Evolutionary conservation across 306 rosid genomes (phyloP), one percentile per base, ranked within the genome.

Genomic region (Quercus mongolica): DNA sequence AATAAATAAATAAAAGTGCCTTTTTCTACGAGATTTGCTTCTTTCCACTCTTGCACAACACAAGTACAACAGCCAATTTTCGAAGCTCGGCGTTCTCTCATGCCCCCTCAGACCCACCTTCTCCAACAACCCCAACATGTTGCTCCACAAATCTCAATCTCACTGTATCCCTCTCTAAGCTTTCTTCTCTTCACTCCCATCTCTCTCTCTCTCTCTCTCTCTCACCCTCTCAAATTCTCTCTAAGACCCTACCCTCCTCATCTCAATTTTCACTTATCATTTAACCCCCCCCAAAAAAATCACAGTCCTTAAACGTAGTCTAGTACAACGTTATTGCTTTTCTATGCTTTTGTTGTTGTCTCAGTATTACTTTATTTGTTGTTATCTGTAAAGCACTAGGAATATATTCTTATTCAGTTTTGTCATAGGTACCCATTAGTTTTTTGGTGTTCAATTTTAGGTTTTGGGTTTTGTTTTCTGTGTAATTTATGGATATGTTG

Each of bases 401-500:
- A 26, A 46, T 58, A 4, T 44, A 13, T 17, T 69, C 26, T 18
- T 14, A 41, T 73, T 56, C 46, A 20, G 23, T 57, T 65, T 31
- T 74, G 7, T 10, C 3, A 49, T 69, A 11, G 25, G 20, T 76
- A 20, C 51, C 28, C 74, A n/a, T 79, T 74, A 64, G 62, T 67
- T 55, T 30, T 33, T 59, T 62, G 57, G 70, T 65, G 49, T 55
- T 74, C 58, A 23, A 63, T 61, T 72, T 65, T 74, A 28, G 55
- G 51, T 79, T 74, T 79, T 64, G 82, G 80, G 80, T 78, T 65
- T 55, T 75, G 21, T 54, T 44, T 65, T 75, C 23, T 23, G 18
- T 25, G 5, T 38, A 30, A 55, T 52, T 46, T 56, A 70, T 62
- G 70, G 71, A 69, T 41, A 89, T 87, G 87, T 89, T 81, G 56